phyloP scores from a whole-genome alignment of 805 yeast genomes.

The Tetrapisispora fleetii region DNA sequence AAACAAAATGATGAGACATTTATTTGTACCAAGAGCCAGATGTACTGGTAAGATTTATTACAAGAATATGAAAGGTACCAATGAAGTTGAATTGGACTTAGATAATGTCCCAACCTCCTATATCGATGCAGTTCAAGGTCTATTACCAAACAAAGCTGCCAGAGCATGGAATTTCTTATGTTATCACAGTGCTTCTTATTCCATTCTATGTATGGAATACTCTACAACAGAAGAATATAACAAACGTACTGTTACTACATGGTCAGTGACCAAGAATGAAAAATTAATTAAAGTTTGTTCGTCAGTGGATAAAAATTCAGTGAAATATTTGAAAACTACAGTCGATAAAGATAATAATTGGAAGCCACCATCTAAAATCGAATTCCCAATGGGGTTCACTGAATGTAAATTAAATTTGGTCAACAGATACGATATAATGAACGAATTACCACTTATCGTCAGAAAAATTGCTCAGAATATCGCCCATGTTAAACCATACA shows the following conservation, averaged over 20 bases:
- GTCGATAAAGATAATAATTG: constrained; percentile 62
- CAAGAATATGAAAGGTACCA: constrained; percentile 3
- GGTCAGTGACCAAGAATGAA: constrained; percentile 40
- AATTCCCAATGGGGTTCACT: constrained; percentile 25
- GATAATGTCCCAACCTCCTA: constrained; percentile 41
- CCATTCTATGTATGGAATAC: constrained; percentile 78
- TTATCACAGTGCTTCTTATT: constrained; percentile 55
- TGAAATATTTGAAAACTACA: constrained; percentile 23
- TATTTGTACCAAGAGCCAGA: constrained; percentile 70
- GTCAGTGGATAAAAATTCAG: constrained; percentile 43
- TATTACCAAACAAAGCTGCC: constrained; percentile 90
- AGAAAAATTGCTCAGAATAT: constrained; percentile 70
- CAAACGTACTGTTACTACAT: constrained; percentile 20
- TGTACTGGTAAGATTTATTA: constrained; percentile 46
- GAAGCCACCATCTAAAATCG: constrained; percentile 53
- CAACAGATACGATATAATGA: constrained; percentile 82
- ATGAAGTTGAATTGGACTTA: constrained; percentile 14
- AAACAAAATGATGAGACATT: constrained; percentile 45
- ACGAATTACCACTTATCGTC: constrained; percentile 75
- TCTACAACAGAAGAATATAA: constrained; percentile 73
- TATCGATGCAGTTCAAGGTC: constrained; percentile 83
- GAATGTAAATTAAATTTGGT: constrained; percentile 48
- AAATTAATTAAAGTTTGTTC: constrained; percentile 41
- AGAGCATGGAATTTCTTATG: constrained; percentile 77
- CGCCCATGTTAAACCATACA: constrained; percentile 75